Evolutionary conservation across 1,284 basidiomycete species (phyloP), one percentile per base, ranked within the genome.

Genomic region (Rhodotorula sp.): DNA sequence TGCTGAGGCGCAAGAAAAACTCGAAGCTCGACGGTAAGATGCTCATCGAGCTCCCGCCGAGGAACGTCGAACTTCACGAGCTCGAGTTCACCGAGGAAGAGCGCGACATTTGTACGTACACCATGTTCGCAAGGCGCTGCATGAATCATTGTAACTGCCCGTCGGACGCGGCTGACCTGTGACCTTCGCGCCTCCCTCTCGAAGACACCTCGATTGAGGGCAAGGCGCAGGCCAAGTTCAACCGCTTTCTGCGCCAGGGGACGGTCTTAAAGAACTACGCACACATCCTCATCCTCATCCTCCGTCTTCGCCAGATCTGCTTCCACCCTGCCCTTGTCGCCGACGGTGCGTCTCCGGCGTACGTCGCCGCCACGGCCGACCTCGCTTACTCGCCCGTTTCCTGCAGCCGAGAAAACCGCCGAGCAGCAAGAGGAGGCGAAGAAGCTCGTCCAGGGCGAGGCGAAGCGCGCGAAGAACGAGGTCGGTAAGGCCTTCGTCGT

Each of bases 21-120:
- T 69, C 83, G 0, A 80, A 80, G 75, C 78, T 88, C 27, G 85
- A 87, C 74, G 87, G 87, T 7, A 86, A 87, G 74, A 82, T 81
- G 34, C 81, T 89, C 34, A 84, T 89, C 66, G 83, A 85, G 53
- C 81, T 89, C 30, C 87, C 87, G 4, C 70, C 80, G 32, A 87
- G 87, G 77, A 81, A 80, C 0, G 78, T 88, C 6, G 78, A 84
- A 17, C 79, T 88, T 15, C 75, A 80, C 56, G 83, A 79, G 66
- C 79, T 88, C 19, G 80, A 83, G 51, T 87, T 88, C 73, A 80
- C 82, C 0, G 66, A 79, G 30, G 86, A 87, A 76, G 86, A 88
- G 71, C 80, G 84, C 17, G 84, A 85, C 5, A 82, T 90, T 15
- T 86, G 87, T 72, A 79, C 81, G 10, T 84, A 83, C 81, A 85